phyloP scores from a whole-genome alignment of 139 green algal species.

The Auxenochlorella protothecoides region DNA sequence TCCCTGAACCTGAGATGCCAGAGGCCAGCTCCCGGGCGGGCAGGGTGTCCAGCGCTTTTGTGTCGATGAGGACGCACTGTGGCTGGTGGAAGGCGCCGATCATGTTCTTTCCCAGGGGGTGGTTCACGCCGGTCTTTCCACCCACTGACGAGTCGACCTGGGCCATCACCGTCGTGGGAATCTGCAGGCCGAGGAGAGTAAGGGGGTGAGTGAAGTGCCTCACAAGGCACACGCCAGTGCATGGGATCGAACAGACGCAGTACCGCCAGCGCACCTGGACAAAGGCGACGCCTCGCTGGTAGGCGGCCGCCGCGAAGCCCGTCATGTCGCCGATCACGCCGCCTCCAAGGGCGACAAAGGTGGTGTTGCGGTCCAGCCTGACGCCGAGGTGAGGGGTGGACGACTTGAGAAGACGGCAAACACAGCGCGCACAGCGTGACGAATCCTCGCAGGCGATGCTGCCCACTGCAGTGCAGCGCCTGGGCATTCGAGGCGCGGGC shows the following conservation, averaged over 20 bases:
- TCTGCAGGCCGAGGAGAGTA: slow-evolving; percentile 22
- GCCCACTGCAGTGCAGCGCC: background rate
- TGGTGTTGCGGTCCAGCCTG: slow-evolving; percentile 78
- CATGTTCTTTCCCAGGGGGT: slow-evolving; percentile 99
- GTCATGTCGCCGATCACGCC: slow-evolving; percentile 98
- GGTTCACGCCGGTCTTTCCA: slow-evolving; percentile 98
- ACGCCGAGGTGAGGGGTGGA: slow-evolving; percentile 34
- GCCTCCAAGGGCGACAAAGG: slow-evolving; percentile 91
- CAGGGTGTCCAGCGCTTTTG: slow-evolving; percentile 73
- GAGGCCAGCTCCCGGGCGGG: slow-evolving; percentile 82
- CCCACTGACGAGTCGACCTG: slow-evolving; percentile 97
- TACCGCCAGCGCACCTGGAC: slow-evolving; percentile 54
- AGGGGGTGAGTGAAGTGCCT: no score
- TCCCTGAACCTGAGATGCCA: slow-evolving; percentile 54
- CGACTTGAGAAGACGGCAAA: background rate
- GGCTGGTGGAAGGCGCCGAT: slow-evolving; percentile 89
- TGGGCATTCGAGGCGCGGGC: no score
- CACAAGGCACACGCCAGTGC: no score
- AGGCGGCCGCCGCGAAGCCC: slow-evolving; percentile 89
- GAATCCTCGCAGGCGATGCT: background rate
- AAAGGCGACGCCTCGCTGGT: slow-evolving; percentile 95
- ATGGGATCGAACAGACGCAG: no score
- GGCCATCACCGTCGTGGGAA: slow-evolving; percentile 95
- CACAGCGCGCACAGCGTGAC: no score
- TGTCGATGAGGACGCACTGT: slow-evolving; percentile 86